Evolutionary conservation across 1,139 yeast species (phyloP).

Genomic region (Debaryomyces robertsiae): DNA sequence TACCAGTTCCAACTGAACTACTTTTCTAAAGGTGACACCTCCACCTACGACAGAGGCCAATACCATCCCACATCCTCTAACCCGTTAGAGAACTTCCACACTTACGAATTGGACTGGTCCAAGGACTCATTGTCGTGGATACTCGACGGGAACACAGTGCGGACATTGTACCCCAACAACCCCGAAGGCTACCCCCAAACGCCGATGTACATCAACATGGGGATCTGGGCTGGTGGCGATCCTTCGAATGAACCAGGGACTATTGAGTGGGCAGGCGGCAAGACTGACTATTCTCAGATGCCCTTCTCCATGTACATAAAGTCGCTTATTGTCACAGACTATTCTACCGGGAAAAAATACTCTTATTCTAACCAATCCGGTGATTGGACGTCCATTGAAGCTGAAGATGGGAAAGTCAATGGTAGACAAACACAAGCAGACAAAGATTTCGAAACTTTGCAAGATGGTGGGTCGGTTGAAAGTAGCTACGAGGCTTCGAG

Average conservation of each 20-base stretch:
- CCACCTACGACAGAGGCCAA: constrained; percentile 78
- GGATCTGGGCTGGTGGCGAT: constrained; percentile 85
- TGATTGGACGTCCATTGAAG: constrained; percentile 64
- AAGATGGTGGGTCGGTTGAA: constrained; percentile 22
- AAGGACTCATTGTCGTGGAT: constrained; percentile 60
- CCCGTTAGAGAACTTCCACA: constrained; percentile 59
- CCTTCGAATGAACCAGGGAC: constrained; percentile 66
- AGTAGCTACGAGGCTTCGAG: constrained; percentile 8
- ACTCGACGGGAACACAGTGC: constrained; percentile 60
- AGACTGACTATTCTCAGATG: constrained; percentile 62
- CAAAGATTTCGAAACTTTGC: constrained; percentile 48
- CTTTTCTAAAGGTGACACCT: constrained; percentile 77
- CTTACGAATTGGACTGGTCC: constrained; percentile 84
- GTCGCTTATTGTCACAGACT: constrained; percentile 66
- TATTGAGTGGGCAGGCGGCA: constrained; percentile 84
- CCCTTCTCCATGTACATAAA: constrained; percentile 73
- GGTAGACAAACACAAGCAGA: constrained; percentile 59
- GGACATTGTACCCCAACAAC: constrained; percentile 55
- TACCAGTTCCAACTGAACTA: constrained; percentile 77
- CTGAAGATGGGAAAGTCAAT: constrained; percentile 63
- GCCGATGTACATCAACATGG: constrained; percentile 72
- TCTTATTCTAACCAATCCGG: constrained; percentile 67
- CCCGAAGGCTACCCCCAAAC: constrained; percentile 73
- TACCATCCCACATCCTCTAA: constrained; percentile 58
- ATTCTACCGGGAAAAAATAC: constrained; percentile 76